These are phyloP conservation scores for Sporothrix globosa DNA, from an alignment of 2,329 filamentous ascomycete species.

Conservation along the genomic window DNA sequence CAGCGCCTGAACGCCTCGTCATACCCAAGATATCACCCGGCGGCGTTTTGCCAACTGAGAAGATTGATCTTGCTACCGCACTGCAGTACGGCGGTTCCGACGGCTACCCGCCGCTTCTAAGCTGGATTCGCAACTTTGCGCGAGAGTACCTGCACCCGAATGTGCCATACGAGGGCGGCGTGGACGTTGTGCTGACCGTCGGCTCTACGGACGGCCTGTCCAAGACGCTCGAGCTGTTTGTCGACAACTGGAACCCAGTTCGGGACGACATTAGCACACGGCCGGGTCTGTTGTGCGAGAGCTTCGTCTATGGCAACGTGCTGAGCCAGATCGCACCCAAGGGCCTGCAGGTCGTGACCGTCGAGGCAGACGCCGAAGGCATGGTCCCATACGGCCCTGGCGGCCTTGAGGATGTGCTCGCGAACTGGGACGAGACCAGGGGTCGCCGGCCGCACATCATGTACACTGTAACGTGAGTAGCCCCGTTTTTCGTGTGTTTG, in stretches of 20 bases:
- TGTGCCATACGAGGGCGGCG: constrained; percentile 74
- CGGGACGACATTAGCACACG: constrained; percentile 67
- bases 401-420: constrained; percentile 74
- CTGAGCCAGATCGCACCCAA: constrained; percentile 67
- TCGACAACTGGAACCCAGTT: constrained; percentile 71
- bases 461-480: constrained; percentile 83
- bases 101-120: constrained; percentile 77
- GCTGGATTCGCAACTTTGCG: constrained; percentile 78
- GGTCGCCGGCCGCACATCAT: constrained; percentile 80
- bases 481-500: background rate
- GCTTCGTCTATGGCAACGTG: constrained; percentile 79
- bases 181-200: constrained; percentile 77
- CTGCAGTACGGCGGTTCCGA: constrained; percentile 85
- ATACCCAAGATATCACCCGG: constrained; percentile 67
- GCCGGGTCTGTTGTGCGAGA: constrained; percentile 78
- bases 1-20: constrained; percentile 58
- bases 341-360: constrained; percentile 72
- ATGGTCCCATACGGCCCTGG: constrained; percentile 76
- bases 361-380: constrained; percentile 76
- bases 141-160: constrained; percentile 77
- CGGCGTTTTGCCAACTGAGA: constrained; percentile 61
- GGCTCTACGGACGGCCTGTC: constrained; percentile 84
- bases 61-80: constrained; percentile 79
- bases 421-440: constrained; percentile 75
- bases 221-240: constrained; percentile 76